Percentiles rank a stretch among this genome's conserved stretches.
Evolutionary conservation across 192 early-diverging fungal genomes (phyloP).

Genomic region (Phlyctochytrium planicorne): DNA sequence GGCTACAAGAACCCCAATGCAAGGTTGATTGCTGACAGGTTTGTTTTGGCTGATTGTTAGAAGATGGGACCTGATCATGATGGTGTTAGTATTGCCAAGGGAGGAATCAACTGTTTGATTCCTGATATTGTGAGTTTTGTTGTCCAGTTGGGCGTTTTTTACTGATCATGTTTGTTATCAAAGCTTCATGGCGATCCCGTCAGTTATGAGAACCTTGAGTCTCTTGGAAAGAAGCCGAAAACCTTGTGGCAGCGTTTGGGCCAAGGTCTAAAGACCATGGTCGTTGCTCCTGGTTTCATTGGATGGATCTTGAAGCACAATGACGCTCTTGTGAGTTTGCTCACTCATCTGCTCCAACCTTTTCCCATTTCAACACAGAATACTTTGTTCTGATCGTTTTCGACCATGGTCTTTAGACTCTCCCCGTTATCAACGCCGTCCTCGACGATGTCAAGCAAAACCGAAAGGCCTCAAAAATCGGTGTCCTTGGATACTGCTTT

Average conservation of each 20-base stretch:
- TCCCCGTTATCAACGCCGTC: conserved; percentile 6
- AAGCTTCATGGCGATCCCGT: not conserved
- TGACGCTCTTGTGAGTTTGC: not conserved
- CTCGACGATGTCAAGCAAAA: conserved; percentile 1
- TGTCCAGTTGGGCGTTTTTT: not conserved
- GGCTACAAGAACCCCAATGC: conserved; percentile 33
- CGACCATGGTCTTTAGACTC: too few species aligned
- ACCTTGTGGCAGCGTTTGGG: not conserved
- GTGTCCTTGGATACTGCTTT: conserved; percentile 11
- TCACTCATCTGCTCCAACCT: not conserved
- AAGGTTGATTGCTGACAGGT: conserved; percentile 34
- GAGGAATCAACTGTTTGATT: not conserved
- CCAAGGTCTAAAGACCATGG: not conserved
- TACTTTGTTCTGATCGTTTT: too few species aligned
- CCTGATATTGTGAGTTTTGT: conserved; percentile 6
- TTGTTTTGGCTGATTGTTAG: too few species aligned
- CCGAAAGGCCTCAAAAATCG: conserved; percentile 7
- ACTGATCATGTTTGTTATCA: not conserved
- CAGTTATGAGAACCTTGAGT: not conserved
- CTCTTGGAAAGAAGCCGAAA: not conserved
- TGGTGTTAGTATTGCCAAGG: not conserved
- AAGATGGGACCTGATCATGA: too few species aligned
- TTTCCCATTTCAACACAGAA: too few species aligned
- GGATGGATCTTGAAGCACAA: not conserved
- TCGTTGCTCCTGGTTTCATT: not conserved